Evolutionary conservation across 257 asterid species (phyloP).

Genomic region (Salvia miltiorrhiza): DNA sequence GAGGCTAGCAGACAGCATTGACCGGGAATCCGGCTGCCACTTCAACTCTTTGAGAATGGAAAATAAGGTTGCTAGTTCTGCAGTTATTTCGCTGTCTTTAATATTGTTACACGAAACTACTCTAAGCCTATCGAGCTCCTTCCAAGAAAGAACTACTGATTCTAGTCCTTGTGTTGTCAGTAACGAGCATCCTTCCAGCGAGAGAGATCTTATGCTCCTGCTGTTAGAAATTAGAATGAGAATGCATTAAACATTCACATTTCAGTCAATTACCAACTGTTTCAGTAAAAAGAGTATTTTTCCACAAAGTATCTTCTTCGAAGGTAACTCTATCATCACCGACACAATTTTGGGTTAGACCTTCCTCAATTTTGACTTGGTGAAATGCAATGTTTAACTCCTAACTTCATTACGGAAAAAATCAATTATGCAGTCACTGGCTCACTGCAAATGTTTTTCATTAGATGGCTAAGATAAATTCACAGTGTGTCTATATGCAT

Average conservation of each 20-base stretch:
- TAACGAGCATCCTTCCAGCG: conserved; percentile 86
- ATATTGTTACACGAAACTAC: conserved; percentile 81
- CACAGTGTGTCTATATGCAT: not conserved
- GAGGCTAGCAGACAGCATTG: conserved; percentile 62
- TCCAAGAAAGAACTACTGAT: conserved; percentile 74
- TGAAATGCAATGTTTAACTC: conserved; percentile 6
- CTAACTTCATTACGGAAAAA: not conserved
- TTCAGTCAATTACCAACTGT: not conserved
- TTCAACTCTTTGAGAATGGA: conserved; percentile 76
- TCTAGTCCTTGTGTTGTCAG: conserved; percentile 85
- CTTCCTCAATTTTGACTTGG: not conserved
- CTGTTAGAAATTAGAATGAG: conserved; percentile 27
- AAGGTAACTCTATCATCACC: not conserved
- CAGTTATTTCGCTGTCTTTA: conserved; percentile 77
- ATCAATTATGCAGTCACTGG: not conserved
- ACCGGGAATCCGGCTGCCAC: conserved; percentile 88
- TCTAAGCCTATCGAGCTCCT: conserved; percentile 67
- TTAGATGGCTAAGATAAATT: not conserved
- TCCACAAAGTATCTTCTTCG: not conserved
- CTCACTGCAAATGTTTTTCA: not conserved
- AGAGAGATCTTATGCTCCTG: conserved; percentile 64
- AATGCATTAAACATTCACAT: conserved; percentile 2
- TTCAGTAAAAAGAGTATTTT: not conserved
- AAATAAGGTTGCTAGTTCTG: conserved; percentile 73
- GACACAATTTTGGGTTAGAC: not conserved